These are phyloP conservation scores for Plantago major DNA, from an alignment of 257 asterid genomes.

Conservation along the genomic window DNA sequence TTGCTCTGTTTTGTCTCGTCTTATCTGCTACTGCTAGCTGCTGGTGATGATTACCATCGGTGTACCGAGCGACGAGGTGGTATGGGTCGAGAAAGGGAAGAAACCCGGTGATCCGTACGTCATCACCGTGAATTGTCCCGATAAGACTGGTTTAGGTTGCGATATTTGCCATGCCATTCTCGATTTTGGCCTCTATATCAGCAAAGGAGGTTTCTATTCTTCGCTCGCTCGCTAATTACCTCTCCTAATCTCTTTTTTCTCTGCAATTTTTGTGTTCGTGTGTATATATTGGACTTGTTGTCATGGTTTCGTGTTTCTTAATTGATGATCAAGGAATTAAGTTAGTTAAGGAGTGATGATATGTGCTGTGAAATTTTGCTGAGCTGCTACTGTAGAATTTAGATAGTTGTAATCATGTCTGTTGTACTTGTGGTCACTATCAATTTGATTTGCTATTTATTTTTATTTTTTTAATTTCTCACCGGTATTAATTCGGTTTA, in stretches of 20 bases:
- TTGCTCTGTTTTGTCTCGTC: neutral
- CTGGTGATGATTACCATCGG: slow-evolving; percentile 27
- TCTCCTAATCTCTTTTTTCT: too few species aligned
- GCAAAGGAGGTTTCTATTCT: slow-evolving; percentile 49
- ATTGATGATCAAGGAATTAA: neutral
- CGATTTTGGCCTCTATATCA: slow-evolving; percentile 3
- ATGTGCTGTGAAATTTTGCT: too few species aligned
- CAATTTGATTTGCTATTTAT: neutral
- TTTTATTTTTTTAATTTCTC: too few species aligned
- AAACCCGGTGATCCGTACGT: slow-evolving; percentile 55
- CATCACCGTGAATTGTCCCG: slow-evolving; percentile 66
- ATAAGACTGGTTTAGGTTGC: slow-evolving; percentile 62
- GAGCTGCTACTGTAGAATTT: too few species aligned
- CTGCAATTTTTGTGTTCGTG: neutral
- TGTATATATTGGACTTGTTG: too few species aligned
- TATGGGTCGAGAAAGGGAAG: slow-evolving; percentile 60
- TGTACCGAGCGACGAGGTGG: slow-evolving; percentile 51
- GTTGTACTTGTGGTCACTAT: too few species aligned
- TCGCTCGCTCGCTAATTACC: too few species aligned
- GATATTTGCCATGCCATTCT: slow-evolving; percentile 25
- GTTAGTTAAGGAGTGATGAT: too few species aligned
- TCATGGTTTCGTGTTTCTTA: neutral
- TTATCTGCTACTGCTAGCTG: neutral
- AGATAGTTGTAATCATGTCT: too few species aligned
- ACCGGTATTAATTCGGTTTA: too few species aligned